These are phyloP conservation scores for Artemisia annua DNA, from an alignment of 129 eudicot species.

Conservation along the genomic window DNA sequence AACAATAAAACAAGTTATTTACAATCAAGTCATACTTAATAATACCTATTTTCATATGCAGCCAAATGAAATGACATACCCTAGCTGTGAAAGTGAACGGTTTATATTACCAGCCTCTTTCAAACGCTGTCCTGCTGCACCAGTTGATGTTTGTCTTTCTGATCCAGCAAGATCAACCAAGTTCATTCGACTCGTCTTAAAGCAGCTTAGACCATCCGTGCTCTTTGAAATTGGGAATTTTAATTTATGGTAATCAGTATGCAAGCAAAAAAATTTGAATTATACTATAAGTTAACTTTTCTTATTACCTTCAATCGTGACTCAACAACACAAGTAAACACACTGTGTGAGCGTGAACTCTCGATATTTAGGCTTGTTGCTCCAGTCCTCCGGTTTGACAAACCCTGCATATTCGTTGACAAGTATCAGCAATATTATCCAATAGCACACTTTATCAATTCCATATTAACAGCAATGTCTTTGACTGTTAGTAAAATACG, in stretches of 20 bases:
- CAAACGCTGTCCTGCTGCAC: slow-evolving; percentile 98
- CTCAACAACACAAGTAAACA: slow-evolving; percentile 95
- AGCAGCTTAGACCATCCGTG: slow-evolving; percentile 78
- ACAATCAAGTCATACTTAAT: not conserved
- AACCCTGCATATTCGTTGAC: slow-evolving; percentile 53
- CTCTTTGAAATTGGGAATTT: slow-evolving; percentile 44
- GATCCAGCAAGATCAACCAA: slow-evolving; percentile 99
- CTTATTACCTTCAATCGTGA: slow-evolving; percentile 85
- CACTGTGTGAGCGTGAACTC: slow-evolving; percentile 98
- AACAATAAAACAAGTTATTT: not conserved
- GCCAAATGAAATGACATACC: slow-evolving; percentile 51
- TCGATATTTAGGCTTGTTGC: slow-evolving; percentile 83
- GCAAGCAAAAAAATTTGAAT: not conserved
- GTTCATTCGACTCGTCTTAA: slow-evolving; percentile 85
- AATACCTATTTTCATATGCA: not conserved
- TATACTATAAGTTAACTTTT: not conserved
- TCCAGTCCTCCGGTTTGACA: slow-evolving; percentile 83
- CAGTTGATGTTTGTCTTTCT: slow-evolving; percentile 93
- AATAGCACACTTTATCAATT: not conserved
- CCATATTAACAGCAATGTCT: not conserved
- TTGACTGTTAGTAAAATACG: slow-evolving; percentile 10
- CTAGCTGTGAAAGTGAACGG: slow-evolving; percentile 98
- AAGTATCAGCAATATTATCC: not conserved
- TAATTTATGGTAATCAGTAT: not conserved
- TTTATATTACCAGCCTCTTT: slow-evolving; percentile 99